phyloP scores from a whole-genome alignment of 192 early-diverging fungal species.

The Diversispora eburnea region DNA sequence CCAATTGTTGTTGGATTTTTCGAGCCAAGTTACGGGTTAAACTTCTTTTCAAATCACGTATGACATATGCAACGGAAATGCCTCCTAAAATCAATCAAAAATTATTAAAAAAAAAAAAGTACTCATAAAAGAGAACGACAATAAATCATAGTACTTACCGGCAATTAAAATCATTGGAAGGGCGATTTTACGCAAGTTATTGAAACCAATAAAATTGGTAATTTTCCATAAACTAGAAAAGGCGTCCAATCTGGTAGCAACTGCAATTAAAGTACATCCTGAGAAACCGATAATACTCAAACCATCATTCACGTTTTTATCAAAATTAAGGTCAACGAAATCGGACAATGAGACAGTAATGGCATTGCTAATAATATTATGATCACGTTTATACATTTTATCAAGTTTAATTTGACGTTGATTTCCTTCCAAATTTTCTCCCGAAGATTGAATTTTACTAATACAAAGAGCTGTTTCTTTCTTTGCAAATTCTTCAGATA shows the following conservation, averaged over 20 bases:
- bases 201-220: constrained; percentile 57
- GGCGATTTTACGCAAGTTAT: constrained; percentile 57
- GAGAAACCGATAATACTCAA: constrained; percentile 38
- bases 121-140: background rate
- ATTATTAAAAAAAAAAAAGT: background rate
- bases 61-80: constrained; percentile 60
- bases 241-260: constrained; percentile 46
- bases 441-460: constrained; percentile 41
- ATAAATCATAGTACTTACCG: constrained; percentile 44
- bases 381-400: constrained; percentile 26
- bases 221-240: constrained; percentile 40
- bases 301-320: constrained; percentile 37
- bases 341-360: constrained; percentile 37
- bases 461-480: constrained; percentile 39
- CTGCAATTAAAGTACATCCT: constrained; percentile 38
- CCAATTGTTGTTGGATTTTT: constrained; percentile 49
- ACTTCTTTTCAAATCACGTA: constrained; percentile 65
- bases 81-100: constrained; percentile 30
- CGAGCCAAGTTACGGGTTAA: constrained; percentile 68
- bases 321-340: constrained; percentile 46
- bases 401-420: background rate
- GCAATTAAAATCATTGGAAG: constrained; percentile 57
- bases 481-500: constrained; percentile 56
- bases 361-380: constrained; percentile 30
- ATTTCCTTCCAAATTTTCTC: constrained; percentile 29